phyloP scores from a whole-genome alignment of 768 basidiomycete genomes.

The Pholiota molesta region DNA sequence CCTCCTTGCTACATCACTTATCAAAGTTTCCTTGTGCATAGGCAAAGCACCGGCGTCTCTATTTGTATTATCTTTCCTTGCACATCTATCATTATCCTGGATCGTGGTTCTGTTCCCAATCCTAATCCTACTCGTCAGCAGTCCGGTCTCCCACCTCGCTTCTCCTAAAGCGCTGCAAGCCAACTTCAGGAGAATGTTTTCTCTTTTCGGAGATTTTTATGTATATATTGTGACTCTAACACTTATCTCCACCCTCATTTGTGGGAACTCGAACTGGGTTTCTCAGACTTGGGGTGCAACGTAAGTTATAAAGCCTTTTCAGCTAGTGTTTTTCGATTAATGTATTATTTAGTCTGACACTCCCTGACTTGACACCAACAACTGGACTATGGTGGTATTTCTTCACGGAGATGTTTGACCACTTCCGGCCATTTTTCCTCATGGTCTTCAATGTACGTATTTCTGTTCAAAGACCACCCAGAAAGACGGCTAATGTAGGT shows the following conservation, averaged over 20 bases:
- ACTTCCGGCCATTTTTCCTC: slow-evolving; percentile 94
- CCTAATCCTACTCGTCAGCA: slow-evolving; percentile 61
- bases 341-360: slow-evolving; percentile 56
- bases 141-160: slow-evolving; percentile 69
- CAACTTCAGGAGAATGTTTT: slow-evolving; percentile 31
- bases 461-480: neutral
- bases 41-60: slow-evolving; percentile 62
- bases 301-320: slow-evolving; percentile 43
- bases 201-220: slow-evolving; percentile 51
- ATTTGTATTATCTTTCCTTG: slow-evolving; percentile 68
- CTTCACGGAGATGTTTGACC: slow-evolving; percentile 99
- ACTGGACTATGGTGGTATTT: slow-evolving; percentile 99
- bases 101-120: slow-evolving; percentile 68
- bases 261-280: slow-evolving; percentile 71
- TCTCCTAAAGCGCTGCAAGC: slow-evolving; percentile 50
- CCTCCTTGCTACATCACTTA: neutral
- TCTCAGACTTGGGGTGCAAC: slow-evolving; percentile 83
- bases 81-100: slow-evolving; percentile 76
- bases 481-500: neutral
- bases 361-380: slow-evolving; percentile 92
- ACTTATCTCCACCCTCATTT: slow-evolving; percentile 53
- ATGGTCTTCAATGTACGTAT: slow-evolving; percentile 85
- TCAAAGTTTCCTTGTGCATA: slow-evolving; percentile 29
- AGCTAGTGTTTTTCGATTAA: neutral
- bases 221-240: slow-evolving; percentile 53